These are phyloP conservation scores for Oldenlandia corymbosa DNA, from an alignment of 257 asterid species.

Conservation along the genomic window DNA sequence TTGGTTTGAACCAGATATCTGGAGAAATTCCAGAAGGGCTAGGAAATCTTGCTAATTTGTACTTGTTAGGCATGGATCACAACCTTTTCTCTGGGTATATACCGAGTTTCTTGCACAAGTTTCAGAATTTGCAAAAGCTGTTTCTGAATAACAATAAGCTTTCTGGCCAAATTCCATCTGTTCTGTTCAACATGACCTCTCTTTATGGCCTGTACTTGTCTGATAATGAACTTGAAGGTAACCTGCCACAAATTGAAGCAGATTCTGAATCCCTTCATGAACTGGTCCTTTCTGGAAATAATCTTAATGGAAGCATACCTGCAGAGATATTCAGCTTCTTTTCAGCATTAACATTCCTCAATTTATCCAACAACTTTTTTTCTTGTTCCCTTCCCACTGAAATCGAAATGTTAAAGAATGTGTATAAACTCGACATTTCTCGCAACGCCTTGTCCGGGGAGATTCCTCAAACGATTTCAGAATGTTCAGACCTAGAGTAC, in stretches of 20 bases:
- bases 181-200: constrained; percentile 12
- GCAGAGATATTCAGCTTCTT: constrained; percentile 10
- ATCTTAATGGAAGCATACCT: constrained; percentile 16
- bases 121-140: constrained; percentile 23
- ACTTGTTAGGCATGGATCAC: constrained; percentile 13
- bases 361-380: constrained; percentile 10
- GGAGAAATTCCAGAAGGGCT: constrained; percentile 35
- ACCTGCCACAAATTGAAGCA: constrained; percentile 6
- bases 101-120: constrained; percentile 26
- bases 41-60: constrained; percentile 21
- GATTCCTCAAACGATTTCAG: constrained; percentile 17
- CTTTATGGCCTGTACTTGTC: constrained; percentile 8
- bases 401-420: constrained; percentile 9
- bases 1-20: constrained; percentile 24
- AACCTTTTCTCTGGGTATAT: constrained; percentile 27
- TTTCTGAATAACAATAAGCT: constrained; percentile 18
- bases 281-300: constrained; percentile 11
- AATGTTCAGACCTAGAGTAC: constrained; percentile 14
- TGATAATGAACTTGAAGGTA: constrained; percentile 20
- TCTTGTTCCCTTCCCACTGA: constrained; percentile 15
- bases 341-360: constrained; percentile 4
- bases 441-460: constrained; percentile 13
- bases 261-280: constrained; percentile 9
- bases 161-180: constrained; percentile 16
- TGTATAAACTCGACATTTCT: constrained; percentile 11